These are phyloP conservation scores for Aspergillus amoenus DNA, from an alignment of 2,329 filamentous ascomycete species.

Conservation along the genomic window DNA sequence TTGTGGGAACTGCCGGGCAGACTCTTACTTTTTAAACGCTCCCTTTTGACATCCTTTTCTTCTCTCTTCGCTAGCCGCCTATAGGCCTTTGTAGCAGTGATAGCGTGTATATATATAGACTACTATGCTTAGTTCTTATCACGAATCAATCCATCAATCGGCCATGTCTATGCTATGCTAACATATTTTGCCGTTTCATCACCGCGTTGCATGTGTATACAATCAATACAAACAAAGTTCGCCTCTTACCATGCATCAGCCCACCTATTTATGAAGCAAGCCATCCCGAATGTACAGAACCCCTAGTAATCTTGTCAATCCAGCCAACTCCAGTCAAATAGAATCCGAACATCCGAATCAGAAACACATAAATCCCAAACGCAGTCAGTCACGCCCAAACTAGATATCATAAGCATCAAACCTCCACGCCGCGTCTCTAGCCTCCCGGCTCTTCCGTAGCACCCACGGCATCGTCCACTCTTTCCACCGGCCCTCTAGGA, in stretches of 20 bases:
- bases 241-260: not conserved
- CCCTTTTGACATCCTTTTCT: not conserved
- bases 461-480: slow-evolving; percentile 13
- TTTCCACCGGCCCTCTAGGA: slow-evolving; percentile 13
- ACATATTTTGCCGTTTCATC: not conserved
- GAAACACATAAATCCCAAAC: not conserved
- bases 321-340: too few relatives aligned
- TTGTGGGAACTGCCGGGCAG: slow-evolving; percentile 39
- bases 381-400: not conserved
- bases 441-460: slow-evolving; percentile 1
- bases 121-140: not conserved
- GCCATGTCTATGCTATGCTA: not conserved
- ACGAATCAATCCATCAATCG: not conserved
- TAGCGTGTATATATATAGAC: not conserved
- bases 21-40: slow-evolving; percentile 32
- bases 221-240: not conserved
- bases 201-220: not conserved
- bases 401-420: slow-evolving; percentile 12
- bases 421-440: slow-evolving; percentile 3
- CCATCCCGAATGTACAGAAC: too few relatives aligned
- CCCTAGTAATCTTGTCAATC: too few relatives aligned
- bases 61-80: too few relatives aligned
- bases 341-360: not conserved
- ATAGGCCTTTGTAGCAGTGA: not conserved
- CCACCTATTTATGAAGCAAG: not conserved